These are phyloP conservation scores for Periconia sp. DNA, from an alignment of 2,329 filamentous ascomycete genomes.

Conservation along the genomic window DNA sequence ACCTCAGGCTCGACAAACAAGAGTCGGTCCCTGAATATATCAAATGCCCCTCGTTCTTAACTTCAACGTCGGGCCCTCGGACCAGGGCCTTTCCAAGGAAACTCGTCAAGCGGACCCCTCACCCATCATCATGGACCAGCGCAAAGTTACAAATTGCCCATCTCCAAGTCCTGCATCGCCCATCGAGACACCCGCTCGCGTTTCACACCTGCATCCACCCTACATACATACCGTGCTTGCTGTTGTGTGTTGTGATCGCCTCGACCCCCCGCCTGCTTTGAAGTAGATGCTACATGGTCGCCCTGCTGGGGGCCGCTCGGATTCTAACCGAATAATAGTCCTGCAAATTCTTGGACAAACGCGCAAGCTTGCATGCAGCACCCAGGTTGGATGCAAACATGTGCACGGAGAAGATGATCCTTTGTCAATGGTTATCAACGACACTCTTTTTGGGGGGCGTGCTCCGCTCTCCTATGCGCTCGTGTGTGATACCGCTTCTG, in stretches of 20 bases:
- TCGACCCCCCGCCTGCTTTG: too few species aligned
- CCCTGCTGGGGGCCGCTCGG: not conserved
- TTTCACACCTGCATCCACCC: not conserved
- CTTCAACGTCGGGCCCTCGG: not conserved
- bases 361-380: too few species aligned
- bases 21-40: not conserved
- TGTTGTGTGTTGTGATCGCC: too few species aligned
- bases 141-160: not conserved
- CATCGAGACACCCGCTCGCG: not conserved
- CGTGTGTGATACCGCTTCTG: slow-evolving; percentile 13
- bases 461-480: not conserved
- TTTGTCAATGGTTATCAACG: too few species aligned
- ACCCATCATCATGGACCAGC: not conserved
- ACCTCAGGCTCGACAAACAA: not conserved
- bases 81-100: not conserved
- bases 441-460: too few species aligned
- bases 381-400: not conserved
- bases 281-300: not conserved
- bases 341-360: not conserved
- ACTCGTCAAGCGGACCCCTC: not conserved
- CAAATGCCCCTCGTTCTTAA: not conserved
- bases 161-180: not conserved
- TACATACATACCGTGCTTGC: not conserved
- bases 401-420: not conserved
- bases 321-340: not conserved